phyloP scores from a whole-genome alignment of 2,329 filamentous ascomycete genomes.

The Myotisia sp. region DNA sequence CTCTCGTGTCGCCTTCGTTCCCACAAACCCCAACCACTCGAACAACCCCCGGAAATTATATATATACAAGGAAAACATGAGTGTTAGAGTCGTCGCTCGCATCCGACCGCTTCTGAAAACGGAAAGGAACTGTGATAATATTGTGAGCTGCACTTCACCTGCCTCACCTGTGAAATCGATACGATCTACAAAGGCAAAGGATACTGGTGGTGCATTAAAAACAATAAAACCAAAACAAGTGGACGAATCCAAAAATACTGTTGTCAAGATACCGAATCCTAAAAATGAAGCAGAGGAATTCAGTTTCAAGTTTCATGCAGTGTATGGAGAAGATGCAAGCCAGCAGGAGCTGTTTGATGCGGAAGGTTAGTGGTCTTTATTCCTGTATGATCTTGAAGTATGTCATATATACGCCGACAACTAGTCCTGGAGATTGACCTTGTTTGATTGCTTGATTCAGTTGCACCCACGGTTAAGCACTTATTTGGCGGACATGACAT shows the following conservation, averaged over 20 bases:
- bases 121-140: slow-evolving; percentile 76
- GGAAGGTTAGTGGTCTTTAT: slow-evolving; percentile 49
- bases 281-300: slow-evolving; percentile 87
- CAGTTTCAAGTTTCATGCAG: slow-evolving; percentile 86
- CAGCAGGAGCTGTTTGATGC: slow-evolving; percentile 81
- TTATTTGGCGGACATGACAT: slow-evolving; percentile 74
- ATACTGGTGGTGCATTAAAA: slow-evolving; percentile 2
- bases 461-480: slow-evolving; percentile 77
- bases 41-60: too few species aligned
- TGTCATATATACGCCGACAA: not conserved
- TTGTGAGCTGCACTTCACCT: slow-evolving; percentile 38
- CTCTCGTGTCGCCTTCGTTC: too few species aligned
- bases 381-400: slow-evolving; percentile 1
- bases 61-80: slow-evolving; percentile 18
- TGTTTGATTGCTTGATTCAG: slow-evolving; percentile 33
- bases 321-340: slow-evolving; percentile 65
- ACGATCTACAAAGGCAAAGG: not conserved
- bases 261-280: slow-evolving; percentile 83
- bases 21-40: too few species aligned
- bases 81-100: slow-evolving; percentile 73
- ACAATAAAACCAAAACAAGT: slow-evolving; percentile 12
- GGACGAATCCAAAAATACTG: slow-evolving; percentile 33
- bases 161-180: not conserved
- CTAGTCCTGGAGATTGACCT: slow-evolving; percentile 6
- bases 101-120: slow-evolving; percentile 76